These are phyloP conservation scores for Leccinum variicolor DNA, from an alignment of 768 basidiomycete genomes.

Conservation along the genomic window DNA sequence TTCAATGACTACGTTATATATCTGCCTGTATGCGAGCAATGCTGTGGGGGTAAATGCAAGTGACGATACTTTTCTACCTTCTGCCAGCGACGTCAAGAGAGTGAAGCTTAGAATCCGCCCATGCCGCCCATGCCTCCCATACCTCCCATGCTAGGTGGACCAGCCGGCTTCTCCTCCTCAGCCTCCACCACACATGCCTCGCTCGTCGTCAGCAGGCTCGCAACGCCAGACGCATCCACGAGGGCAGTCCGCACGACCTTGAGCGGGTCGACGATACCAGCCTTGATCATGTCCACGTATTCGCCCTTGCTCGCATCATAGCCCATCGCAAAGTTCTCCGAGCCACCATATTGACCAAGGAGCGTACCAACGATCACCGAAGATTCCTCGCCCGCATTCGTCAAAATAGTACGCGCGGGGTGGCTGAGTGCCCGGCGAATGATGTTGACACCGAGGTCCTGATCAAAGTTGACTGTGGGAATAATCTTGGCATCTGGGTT, in stretches of 20 bases:
- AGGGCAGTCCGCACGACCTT: constrained; percentile 95
- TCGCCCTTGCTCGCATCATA: constrained; percentile 92
- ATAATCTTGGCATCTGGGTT: constrained; percentile 64
- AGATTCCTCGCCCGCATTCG: constrained; percentile 93
- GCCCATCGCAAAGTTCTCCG: constrained; percentile 82
- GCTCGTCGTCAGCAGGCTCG: constrained; percentile 87
- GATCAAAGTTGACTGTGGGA: constrained; percentile 92
- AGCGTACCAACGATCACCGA: constrained; percentile 91
- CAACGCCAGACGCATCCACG: constrained; percentile 89
- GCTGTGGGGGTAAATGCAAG: constrained; percentile 8
- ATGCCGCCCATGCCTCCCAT: constrained; percentile 55
- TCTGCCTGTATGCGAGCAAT: constrained; percentile 17
- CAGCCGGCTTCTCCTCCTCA: constrained; percentile 69
- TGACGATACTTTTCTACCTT: neutral
- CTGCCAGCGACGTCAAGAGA: neutral
- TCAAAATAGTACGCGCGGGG: constrained; percentile 84
- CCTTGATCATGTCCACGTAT: constrained; percentile 92
- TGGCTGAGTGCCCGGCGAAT: constrained; percentile 81
- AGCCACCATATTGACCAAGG: constrained; percentile 57
- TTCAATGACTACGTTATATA: constrained; percentile 12
- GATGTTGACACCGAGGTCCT: constrained; percentile 92
- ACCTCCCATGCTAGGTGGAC: constrained; percentile 54
- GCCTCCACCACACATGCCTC: constrained; percentile 92
- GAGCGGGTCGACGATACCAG: constrained; percentile 92
- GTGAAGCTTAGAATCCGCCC: constrained; percentile 38